A percentile compares a stretch with the other conserved stretches of the same genome.
Evolutionary conservation across 106 monocot genomes (phyloP).

Genomic region (Narthecium ossifragum): DNA sequence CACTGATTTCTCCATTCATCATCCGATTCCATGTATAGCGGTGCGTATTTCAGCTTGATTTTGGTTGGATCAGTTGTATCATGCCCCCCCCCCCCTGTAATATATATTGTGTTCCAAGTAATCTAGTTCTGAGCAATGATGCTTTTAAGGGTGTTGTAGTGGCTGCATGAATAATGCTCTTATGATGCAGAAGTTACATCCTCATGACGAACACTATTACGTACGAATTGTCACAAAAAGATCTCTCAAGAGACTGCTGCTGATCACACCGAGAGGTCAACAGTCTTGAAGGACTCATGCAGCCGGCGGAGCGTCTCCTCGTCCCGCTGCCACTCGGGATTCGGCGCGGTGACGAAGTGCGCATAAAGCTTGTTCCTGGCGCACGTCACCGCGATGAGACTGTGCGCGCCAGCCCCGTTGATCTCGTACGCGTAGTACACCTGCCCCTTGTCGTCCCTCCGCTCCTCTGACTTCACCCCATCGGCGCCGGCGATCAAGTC

Average conservation of each 20-base stretch:
- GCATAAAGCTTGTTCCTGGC: conserved; percentile 86
- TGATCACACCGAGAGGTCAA: too few species aligned
- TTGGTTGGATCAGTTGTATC: too few species aligned
- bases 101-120: too few species aligned
- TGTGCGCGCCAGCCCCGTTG: conserved; percentile 52
- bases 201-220: not conserved
- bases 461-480: conserved; percentile 47
- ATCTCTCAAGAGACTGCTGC: too few species aligned
- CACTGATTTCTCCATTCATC: too few species aligned
- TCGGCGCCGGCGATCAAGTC: conserved; percentile 77
- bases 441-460: conserved; percentile 55
- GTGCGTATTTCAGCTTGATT: too few species aligned
- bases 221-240: too few species aligned
- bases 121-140: too few species aligned
- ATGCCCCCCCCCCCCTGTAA: too few species aligned
- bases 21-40: too few species aligned
- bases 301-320: conserved; percentile 53
- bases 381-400: conserved; percentile 88
- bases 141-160: too few species aligned
- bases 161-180: too few species aligned
- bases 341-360: conserved; percentile 86
- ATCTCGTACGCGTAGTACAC: conserved; percentile 89
- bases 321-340: conserved; percentile 75
- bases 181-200: not conserved
- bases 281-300: conserved; percentile 82